These are phyloP conservation scores for Aquilaria malaccensis DNA, from an alignment of 345 rosid genomes.

Conservation along the genomic window DNA sequence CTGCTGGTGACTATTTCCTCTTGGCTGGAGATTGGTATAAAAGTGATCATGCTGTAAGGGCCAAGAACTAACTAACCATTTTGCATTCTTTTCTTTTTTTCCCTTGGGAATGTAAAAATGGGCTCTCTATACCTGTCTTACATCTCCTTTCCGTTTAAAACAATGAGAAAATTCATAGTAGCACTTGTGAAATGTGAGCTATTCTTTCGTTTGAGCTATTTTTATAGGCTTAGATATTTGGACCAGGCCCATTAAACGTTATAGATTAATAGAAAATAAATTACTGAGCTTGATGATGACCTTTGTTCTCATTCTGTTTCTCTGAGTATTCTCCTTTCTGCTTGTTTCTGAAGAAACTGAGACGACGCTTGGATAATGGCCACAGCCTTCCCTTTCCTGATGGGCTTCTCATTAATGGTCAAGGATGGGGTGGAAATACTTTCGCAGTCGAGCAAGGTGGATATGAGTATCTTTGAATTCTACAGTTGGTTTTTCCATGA, in stretches of 20 bases:
- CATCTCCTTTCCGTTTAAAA: background rate
- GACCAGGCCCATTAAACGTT: no score
- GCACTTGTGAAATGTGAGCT: no score
- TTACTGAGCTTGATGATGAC: no score
- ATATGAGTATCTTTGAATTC: background rate
- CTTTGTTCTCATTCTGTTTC: background rate
- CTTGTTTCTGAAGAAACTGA: constrained; percentile 30
- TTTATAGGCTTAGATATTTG: no score
- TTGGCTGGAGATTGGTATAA: constrained; percentile 94
- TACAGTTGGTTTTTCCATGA: no score
- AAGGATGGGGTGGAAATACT: constrained; percentile 65
- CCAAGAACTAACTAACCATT: background rate
- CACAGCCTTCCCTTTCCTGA: constrained; percentile 61
- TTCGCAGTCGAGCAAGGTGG: constrained; percentile 77
- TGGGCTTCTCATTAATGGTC: constrained; percentile 92
- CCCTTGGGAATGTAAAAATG: constrained; percentile 8
- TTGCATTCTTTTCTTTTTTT: background rate
- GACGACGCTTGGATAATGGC: constrained; percentile 54
- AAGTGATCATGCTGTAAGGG: constrained; percentile 59
- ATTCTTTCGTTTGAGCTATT: background rate
- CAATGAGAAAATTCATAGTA: no score
- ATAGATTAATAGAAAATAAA: no score
- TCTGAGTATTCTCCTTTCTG: background rate
- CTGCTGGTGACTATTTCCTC: constrained; percentile 58
- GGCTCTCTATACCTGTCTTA: background rate